A percentile compares a stretch with the other conserved stretches of the same genome.
phyloP scores from a whole-genome alignment of 768 basidiomycete genomes.

The Wakefieldia striispora region DNA sequence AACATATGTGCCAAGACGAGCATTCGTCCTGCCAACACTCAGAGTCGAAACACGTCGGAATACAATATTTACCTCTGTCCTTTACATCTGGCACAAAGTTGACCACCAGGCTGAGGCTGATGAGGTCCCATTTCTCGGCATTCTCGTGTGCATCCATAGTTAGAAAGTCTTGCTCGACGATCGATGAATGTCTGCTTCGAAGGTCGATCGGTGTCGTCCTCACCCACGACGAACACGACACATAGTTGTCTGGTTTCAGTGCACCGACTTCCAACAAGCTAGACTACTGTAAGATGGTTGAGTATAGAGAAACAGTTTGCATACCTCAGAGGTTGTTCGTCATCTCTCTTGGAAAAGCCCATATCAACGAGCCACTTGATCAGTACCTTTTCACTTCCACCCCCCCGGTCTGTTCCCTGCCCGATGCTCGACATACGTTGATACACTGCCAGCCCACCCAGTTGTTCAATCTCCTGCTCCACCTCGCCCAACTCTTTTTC shows the following conservation, averaged over 20 bases:
- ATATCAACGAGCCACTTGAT: slow-evolving; percentile 71
- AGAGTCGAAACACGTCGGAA: neutral
- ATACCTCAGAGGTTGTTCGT: slow-evolving; percentile 33
- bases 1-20: slow-evolving; percentile 57
- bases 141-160: slow-evolving; percentile 52
- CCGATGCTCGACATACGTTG: slow-evolving; percentile 83
- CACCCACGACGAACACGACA: slow-evolving; percentile 66
- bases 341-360: slow-evolving; percentile 30
- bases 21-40: slow-evolving; percentile 58
- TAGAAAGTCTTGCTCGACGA: slow-evolving; percentile 86
- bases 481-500: slow-evolving; percentile 46
- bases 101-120: slow-evolving; percentile 85
- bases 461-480: slow-evolving; percentile 54
- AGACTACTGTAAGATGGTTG: neutral
- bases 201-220: slow-evolving; percentile 76
- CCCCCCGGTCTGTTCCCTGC: slow-evolving; percentile 78
- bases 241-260: slow-evolving; percentile 80
- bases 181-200: slow-evolving; percentile 76
- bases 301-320: neutral
- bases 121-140: slow-evolving; percentile 63
- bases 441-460: slow-evolving; percentile 82
- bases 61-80: slow-evolving; percentile 60
- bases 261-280: slow-evolving; percentile 91
- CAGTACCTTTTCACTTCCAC: slow-evolving; percentile 82
- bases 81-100: slow-evolving; percentile 80